Conservation (phyloP, 306 rosid genomes). For the Crotalaria pallida region DNA sequence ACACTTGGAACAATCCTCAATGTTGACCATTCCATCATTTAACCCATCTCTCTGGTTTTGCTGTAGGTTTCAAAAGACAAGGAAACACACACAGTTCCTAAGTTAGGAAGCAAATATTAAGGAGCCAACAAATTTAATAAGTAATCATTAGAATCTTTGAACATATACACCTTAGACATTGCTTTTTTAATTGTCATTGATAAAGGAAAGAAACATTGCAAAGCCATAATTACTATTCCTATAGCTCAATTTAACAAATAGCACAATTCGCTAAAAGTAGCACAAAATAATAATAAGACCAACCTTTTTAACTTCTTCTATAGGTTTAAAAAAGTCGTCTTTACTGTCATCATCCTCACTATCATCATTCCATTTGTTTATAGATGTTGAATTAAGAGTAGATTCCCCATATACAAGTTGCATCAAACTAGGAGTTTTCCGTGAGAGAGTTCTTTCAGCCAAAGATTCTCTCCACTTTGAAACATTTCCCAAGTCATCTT, state of each 20-base stretch:
- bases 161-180: not conserved
- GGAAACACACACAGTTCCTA: not conserved
- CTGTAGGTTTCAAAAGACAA: constrained; percentile 14
- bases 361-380: constrained; percentile 37
- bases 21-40: constrained; percentile 41
- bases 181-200: not conserved
- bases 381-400: constrained; percentile 23
- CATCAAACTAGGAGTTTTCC: constrained; percentile 62
- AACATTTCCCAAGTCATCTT: constrained; percentile 59
- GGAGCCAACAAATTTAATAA: not conserved
- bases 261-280: not conserved
- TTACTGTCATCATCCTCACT: constrained; percentile 59
- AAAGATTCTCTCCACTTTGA: constrained; percentile 85
- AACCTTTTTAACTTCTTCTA: constrained; percentile 75
- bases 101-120: constrained; percentile 13
- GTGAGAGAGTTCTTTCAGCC: constrained; percentile 49
- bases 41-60: constrained; percentile 39
- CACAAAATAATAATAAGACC: constrained; percentile 22
- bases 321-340: constrained; percentile 74
- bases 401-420: constrained; percentile 82
- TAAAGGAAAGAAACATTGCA: not conserved
- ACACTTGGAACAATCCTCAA: constrained; percentile 81
- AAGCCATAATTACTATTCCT: not conserved
- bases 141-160: not conserved
- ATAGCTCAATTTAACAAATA: not conserved